Conservation (phyloP, 345 rosid genomes). For the Salix purpurea region DNA sequence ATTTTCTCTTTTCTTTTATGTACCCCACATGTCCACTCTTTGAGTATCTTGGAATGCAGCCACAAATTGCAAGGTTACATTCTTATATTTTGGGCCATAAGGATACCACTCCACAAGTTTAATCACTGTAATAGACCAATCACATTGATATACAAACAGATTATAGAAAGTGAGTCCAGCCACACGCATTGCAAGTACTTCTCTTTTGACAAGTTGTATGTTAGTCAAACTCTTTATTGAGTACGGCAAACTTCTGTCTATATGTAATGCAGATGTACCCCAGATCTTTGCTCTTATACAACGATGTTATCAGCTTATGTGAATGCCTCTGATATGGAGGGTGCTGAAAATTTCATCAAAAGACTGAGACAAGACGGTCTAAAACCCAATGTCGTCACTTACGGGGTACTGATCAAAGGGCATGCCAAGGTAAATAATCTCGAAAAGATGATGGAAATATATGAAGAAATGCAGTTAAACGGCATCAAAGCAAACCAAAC, state of each 20-base stretch:
- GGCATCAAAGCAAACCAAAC: constrained; percentile 78
- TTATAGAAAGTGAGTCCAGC: too few species aligned
- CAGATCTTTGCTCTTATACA: constrained; percentile 85
- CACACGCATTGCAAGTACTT: background rate
- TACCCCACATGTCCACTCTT: too few species aligned
- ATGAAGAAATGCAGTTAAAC: constrained; percentile 54
- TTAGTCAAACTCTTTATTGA: background rate
- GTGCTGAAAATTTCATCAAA: constrained; percentile 80
- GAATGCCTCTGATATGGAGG: constrained; percentile 87
- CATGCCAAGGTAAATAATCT: constrained; percentile 65
- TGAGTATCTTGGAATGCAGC: background rate
- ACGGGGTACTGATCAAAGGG: constrained; percentile 82
- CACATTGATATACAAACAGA: background rate
- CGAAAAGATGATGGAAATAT: constrained; percentile 69
- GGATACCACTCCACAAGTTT: background rate
- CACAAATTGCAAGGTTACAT: background rate
- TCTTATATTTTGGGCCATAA: background rate
- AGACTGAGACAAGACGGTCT: constrained; percentile 70
- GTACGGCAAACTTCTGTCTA: background rate
- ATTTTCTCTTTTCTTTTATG: too few species aligned
- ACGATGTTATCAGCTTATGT: constrained; percentile 93
- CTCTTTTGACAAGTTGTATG: background rate
- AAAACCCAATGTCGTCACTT: constrained; percentile 65
- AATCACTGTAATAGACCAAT: background rate
- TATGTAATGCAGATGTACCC: constrained; percentile 50